Conservation (phyloP, 495 filamentous ascomycete species). For the Daldinia concentrica region DNA sequence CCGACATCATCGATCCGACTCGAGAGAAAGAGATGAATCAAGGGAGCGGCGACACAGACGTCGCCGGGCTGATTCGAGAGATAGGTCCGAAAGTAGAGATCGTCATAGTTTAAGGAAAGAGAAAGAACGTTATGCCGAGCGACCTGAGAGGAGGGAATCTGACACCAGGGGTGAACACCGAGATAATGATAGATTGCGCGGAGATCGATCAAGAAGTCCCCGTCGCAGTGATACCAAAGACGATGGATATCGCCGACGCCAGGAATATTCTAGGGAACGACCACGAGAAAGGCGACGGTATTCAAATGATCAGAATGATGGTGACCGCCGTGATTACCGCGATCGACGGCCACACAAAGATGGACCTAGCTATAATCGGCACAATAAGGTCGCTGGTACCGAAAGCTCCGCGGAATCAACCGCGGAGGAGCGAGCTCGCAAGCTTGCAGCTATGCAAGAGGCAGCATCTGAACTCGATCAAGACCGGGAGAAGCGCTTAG, state of each 20-base stretch:
- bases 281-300: conserved; percentile 27
- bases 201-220: conserved; percentile 48
- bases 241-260: conserved; percentile 36
- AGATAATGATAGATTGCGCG: conserved; percentile 39
- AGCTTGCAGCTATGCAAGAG: conserved; percentile 87
- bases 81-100: conserved; percentile 45
- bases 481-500: conserved; percentile 75
- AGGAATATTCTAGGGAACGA: conserved; percentile 41
- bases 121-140: conserved; percentile 30
- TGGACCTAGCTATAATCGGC: conserved; percentile 11
- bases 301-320: conserved; percentile 28
- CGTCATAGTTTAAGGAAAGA: conserved; percentile 47
- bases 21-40: conserved; percentile 52
- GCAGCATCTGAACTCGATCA: conserved; percentile 82
- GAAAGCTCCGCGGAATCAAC: conserved; percentile 41
- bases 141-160: conserved; percentile 33
- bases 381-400: background rate
- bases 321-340: conserved; percentile 17
- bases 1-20: conserved; percentile 50
- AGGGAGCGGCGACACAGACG: conserved; percentile 51
- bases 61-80: conserved; percentile 46
- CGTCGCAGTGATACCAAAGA: conserved; percentile 44
- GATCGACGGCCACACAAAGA: conserved; percentile 34
- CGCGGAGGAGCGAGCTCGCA: conserved; percentile 67
- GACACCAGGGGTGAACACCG: conserved; percentile 35